Conservation (phyloP, 2,329 filamentous ascomycete genomes). For the Claviceps paspali region DNA sequence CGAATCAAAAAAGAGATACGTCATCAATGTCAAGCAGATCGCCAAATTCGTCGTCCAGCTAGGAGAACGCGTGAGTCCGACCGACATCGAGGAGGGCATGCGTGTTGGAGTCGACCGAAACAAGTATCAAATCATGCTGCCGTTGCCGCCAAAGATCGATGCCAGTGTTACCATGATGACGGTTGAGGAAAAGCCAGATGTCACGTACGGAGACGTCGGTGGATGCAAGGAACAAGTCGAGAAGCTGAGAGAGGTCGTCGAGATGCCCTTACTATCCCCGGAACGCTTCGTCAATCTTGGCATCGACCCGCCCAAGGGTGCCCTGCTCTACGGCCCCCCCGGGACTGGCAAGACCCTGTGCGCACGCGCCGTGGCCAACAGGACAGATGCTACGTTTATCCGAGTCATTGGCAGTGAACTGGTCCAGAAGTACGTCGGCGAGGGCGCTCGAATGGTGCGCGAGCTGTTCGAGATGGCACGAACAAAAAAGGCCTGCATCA, state of each 20-base stretch:
- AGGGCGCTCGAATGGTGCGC: conserved; percentile 94
- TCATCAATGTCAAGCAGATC: conserved; percentile 99
- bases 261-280: conserved; percentile 92
- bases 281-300: conserved; percentile 97
- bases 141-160: conserved; percentile 94
- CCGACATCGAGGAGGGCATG: conserved; percentile 99
- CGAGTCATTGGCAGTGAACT: conserved; percentile 95
- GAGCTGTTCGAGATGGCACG: conserved; percentile 99
- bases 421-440: conserved; percentile 97
- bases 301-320: conserved; percentile 96
- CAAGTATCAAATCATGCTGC: conserved; percentile 98
- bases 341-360: conserved; percentile 99
- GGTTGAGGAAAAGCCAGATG: conserved; percentile 97
- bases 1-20: conserved; percentile 96
- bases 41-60: conserved; percentile 98
- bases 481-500: conserved; percentile 99
- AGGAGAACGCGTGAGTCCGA: conserved; percentile 89
- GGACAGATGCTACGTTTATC: conserved; percentile 97
- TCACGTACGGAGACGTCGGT: conserved; percentile 96
- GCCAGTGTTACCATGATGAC: conserved; percentile 99
- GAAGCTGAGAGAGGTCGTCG: conserved; percentile 95
- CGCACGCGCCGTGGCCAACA: conserved; percentile 89
- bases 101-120: conserved; percentile 94
- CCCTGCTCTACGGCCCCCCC: conserved; percentile 87
- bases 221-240: conserved; percentile 99